phyloP scores from a whole-genome alignment of 2,329 filamentous ascomycete species.

The Aspergillus luchuensis region DNA sequence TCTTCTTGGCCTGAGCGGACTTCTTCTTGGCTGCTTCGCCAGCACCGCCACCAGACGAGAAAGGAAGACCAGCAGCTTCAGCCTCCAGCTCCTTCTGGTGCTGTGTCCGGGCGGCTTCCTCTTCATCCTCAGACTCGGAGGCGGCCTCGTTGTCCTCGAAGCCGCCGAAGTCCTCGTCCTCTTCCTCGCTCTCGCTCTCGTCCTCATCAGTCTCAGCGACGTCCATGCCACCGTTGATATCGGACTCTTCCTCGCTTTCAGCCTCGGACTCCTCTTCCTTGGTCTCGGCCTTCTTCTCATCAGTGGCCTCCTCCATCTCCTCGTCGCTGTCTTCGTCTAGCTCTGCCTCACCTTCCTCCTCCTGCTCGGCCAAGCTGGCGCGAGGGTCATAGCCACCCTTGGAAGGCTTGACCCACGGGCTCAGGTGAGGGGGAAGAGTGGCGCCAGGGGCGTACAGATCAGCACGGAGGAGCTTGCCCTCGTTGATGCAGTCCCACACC shows the following conservation, averaged over 20 bases:
- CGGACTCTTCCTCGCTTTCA: slow-evolving; percentile 48
- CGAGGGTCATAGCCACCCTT: slow-evolving; percentile 92
- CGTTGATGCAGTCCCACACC: slow-evolving; percentile 97
- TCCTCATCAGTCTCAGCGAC: slow-evolving; percentile 50
- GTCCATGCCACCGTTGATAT: slow-evolving; percentile 53
- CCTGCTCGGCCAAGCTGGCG: slow-evolving; percentile 79
- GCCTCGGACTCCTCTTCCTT: slow-evolving; percentile 43
- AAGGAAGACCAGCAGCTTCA: slow-evolving; percentile 72
- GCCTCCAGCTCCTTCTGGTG: slow-evolving; percentile 92
- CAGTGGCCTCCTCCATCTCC: slow-evolving; percentile 39
- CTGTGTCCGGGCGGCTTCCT: slow-evolving; percentile 63
- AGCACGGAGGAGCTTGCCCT: slow-evolving; percentile 80
- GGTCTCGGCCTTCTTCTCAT: slow-evolving; percentile 24
- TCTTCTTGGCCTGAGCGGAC: slow-evolving; percentile 68
- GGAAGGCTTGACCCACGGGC: slow-evolving; percentile 87
- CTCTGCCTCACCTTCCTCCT: slow-evolving; percentile 83
- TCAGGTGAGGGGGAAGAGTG: slow-evolving; percentile 88
- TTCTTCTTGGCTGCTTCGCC: slow-evolving; percentile 67
- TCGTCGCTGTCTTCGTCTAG: slow-evolving; percentile 58
- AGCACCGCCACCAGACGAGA: slow-evolving; percentile 51
- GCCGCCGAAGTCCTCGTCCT: slow-evolving; percentile 51
- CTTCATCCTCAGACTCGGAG: slow-evolving; percentile 58
- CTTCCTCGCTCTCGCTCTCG: slow-evolving; percentile 51
- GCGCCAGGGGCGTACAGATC: slow-evolving; percentile 89
- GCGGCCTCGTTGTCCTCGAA: slow-evolving; percentile 54